Conservation (phyloP, 2,329 filamentous ascomycete genomes). For the Fusarium torreyae region DNA sequence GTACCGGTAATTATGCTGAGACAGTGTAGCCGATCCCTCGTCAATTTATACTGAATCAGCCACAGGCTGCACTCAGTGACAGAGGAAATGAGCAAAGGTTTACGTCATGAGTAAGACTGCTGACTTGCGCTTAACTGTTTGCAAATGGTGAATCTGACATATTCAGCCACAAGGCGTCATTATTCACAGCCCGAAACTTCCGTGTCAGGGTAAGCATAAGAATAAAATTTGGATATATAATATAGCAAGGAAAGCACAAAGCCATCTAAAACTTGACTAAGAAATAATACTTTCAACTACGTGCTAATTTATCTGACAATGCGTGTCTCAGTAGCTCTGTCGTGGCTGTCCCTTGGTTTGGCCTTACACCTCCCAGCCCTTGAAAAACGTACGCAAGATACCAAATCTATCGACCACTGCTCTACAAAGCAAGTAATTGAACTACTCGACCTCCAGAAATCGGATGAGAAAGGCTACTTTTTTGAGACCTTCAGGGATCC, state of each 20-base stretch:
- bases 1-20: too few relatives aligned
- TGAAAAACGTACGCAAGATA: neutral
- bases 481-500: conserved; percentile 63
- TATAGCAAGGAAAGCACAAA: neutral
- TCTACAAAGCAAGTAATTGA: conserved; percentile 61
- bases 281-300: neutral
- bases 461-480: conserved; percentile 66
- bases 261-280: neutral
- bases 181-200: conserved; percentile 3
- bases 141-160: conserved; percentile 20
- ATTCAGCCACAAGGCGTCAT: conserved; percentile 13
- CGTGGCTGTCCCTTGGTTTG: conserved; percentile 10
- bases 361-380: conserved; percentile 21
- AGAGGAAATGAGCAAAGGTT: neutral
- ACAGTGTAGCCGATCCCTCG: neutral
- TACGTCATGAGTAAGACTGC: conserved; percentile 16
- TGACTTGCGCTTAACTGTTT: conserved; percentile 10
- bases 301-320: neutral
- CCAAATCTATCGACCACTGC: conserved; percentile 1
- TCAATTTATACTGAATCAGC: neutral
- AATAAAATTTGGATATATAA: neutral
- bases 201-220: conserved; percentile 3
- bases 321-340: conserved; percentile 1
- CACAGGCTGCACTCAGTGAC: too few relatives aligned
- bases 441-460: conserved; percentile 59